Evolutionary conservation across 2,329 filamentous ascomycete species (phyloP).

Genomic region (Epichloe sibirici): DNA sequence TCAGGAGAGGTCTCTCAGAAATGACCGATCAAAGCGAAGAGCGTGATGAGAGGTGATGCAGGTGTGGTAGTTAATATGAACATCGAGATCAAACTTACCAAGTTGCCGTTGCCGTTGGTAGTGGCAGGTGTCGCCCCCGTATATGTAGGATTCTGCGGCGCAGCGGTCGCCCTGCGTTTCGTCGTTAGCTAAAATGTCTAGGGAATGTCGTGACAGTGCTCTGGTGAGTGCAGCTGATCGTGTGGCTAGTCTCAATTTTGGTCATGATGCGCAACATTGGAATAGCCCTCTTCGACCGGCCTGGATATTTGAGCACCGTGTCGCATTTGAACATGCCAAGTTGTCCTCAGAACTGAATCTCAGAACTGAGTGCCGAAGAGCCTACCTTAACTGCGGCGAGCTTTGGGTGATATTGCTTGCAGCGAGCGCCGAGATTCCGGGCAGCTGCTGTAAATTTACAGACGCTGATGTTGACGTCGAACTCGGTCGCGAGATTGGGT

Average conservation of each 20-base stretch:
- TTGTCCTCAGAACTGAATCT: no score
- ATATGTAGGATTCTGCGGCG: conserved; percentile 14
- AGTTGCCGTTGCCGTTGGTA: conserved; percentile 26
- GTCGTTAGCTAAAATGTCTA: conserved; percentile 5
- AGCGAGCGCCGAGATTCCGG: conserved; percentile 33
- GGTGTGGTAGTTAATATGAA: background rate
- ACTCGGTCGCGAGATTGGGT: conserved; percentile 37
- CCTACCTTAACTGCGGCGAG: conserved; percentile 37
- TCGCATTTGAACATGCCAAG: background rate
- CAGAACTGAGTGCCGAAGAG: background rate
- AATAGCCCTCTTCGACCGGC: background rate
- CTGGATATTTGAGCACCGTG: background rate
- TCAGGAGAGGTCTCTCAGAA: background rate
- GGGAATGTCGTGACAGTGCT: background rate
- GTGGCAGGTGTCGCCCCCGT: conserved; percentile 26
- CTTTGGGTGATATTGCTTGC: conserved; percentile 26
- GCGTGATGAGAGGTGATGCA: background rate
- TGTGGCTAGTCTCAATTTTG: no score
- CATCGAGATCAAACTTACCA: conserved; percentile 22
- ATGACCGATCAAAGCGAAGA: background rate
- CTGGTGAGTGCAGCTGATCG: background rate
- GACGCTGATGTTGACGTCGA: conserved; percentile 36
- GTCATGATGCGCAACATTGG: background rate
- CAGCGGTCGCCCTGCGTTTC: conserved; percentile 8
- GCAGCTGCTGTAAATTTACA: conserved; percentile 29